Percentiles rank a stretch among this genome's conserved stretches.
Conservation (phyloP, 768 basidiomycete species). For the Mycena kentingensis region DNA sequence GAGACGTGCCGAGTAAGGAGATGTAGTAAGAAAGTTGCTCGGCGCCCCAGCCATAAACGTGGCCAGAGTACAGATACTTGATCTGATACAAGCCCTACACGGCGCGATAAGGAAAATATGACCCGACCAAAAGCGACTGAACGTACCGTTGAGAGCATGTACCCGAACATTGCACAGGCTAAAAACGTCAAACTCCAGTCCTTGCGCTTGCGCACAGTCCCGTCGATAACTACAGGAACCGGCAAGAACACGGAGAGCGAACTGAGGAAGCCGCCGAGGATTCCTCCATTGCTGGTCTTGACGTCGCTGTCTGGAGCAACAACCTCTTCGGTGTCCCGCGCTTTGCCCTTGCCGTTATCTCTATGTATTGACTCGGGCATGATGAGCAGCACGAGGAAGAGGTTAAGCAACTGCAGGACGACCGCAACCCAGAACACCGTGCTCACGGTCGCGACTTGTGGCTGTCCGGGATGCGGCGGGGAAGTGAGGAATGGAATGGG, state of each 20-base stretch:
- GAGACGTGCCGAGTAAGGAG: constrained; percentile 59
- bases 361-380: constrained; percentile 62
- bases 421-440: constrained; percentile 54
- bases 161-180: constrained; percentile 59
- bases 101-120: neutral
- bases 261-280: constrained; percentile 45
- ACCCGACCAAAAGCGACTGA: neutral
- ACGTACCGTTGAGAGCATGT: constrained; percentile 66
- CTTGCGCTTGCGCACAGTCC: constrained; percentile 44
- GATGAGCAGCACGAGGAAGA: constrained; percentile 68
- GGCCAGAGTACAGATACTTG: constrained; percentile 81
- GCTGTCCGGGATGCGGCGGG: constrained; percentile 15
- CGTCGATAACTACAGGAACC: constrained; percentile 42
- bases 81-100: constrained; percentile 69
- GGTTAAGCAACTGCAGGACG: constrained; percentile 46
- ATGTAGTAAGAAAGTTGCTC: constrained; percentile 79
- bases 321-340: constrained; percentile 5
- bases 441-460: constrained; percentile 38
- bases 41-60: constrained; percentile 74
- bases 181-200: constrained; percentile 85
- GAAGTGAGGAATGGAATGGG: constrained; percentile 30
- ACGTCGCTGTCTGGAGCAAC: neutral
- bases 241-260: constrained; percentile 77
- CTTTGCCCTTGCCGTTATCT: constrained; percentile 33
- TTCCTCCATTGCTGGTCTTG: constrained; percentile 20